Conservation (phyloP, 495 filamentous ascomycete genomes). For the Penicillium crystallinum region DNA sequence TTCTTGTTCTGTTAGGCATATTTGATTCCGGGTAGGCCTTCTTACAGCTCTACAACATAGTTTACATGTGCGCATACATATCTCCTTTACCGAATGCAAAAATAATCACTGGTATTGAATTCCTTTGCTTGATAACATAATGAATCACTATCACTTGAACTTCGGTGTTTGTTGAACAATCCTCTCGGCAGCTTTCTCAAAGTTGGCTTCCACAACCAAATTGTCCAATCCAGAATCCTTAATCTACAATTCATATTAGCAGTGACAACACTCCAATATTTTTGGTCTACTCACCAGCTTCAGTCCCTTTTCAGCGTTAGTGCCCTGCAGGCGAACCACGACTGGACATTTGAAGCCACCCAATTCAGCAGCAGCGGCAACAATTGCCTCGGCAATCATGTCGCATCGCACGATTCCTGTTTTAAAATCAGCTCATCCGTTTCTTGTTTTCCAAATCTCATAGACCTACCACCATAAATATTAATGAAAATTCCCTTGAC, state of each 20-base stretch:
- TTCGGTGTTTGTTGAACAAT: slow-evolving; percentile 10
- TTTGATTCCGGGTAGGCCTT: no score
- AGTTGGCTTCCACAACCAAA: slow-evolving; percentile 23
- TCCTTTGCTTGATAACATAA: no score
- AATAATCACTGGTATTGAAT: no score
- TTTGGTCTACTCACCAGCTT: slow-evolving; percentile 14
- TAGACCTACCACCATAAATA: slow-evolving; percentile 30
- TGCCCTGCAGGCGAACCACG: slow-evolving; percentile 30
- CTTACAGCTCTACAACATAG: no score
- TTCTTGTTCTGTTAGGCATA: no score
- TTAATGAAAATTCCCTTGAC: slow-evolving; percentile 27
- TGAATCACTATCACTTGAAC: background rate
- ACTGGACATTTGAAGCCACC: slow-evolving; percentile 26
- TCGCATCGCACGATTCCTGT: slow-evolving; percentile 33
- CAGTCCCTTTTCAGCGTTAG: slow-evolving; percentile 23
- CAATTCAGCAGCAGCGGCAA: slow-evolving; percentile 17
- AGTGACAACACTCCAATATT: background rate
- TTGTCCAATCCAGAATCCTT: slow-evolving; percentile 17
- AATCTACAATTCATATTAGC: slow-evolving; percentile 7
- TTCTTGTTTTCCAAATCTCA: no score
- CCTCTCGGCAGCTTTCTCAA: slow-evolving; percentile 22
- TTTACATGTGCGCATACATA: no score
- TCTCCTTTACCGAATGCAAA: no score
- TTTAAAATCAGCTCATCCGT: background rate
- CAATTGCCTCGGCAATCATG: slow-evolving; percentile 32